Percentiles rank a stretch among this genome's conserved stretches.
Conservation (phyloP, 2,329 filamentous ascomycete species). For the Aspergillus felis region DNA sequence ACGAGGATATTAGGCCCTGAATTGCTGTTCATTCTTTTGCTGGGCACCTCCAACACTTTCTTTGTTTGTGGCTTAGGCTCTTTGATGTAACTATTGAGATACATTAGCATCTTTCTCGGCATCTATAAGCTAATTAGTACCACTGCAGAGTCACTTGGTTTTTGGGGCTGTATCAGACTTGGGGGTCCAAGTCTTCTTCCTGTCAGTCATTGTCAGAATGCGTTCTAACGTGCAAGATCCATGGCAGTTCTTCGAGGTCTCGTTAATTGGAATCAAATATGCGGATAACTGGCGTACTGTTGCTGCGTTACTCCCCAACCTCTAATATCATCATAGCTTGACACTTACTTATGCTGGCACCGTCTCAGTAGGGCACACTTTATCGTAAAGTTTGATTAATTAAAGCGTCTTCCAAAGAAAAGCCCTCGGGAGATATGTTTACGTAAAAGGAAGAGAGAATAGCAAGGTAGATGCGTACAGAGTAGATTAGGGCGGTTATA, state of each 20-base stretch:
- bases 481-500: not conserved
- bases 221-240: not conserved
- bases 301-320: not conserved
- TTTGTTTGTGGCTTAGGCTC: not conserved
- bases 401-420: not conserved
- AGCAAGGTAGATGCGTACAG: not conserved
- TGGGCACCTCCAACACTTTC: not conserved
- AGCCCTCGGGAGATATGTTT: no score
- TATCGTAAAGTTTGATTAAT: no score
- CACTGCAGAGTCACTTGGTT: not conserved
- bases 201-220: not conserved
- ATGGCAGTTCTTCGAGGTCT: not conserved
- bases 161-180: not conserved
- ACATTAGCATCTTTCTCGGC: not conserved
- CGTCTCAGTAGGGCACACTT: no score
- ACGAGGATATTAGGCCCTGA: not conserved
- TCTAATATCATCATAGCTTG: not conserved
- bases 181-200: not conserved
- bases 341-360: not conserved
- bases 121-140: not conserved
- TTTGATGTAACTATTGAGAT: not conserved
- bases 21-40: not conserved
- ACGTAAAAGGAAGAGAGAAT: not conserved
- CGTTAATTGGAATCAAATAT: not conserved
- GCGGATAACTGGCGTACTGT: not conserved